Conservation (phyloP, 768 basidiomycete genomes). For the Termitomyces sp. region DNA sequence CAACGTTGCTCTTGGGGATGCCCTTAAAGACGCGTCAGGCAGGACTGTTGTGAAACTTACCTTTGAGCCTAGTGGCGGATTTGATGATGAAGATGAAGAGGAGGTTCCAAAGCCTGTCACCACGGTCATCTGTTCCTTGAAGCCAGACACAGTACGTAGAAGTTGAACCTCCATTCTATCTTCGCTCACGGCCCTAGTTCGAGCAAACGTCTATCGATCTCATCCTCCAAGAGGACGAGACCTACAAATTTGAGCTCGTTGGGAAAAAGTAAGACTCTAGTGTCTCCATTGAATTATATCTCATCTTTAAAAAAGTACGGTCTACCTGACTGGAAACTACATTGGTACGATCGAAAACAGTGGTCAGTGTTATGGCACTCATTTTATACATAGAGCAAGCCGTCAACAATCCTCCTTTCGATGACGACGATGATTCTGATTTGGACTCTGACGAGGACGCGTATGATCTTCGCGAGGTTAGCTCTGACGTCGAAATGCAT, state of each 20-base stretch:
- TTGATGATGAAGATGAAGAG: constrained; percentile 41
- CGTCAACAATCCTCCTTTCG: constrained; percentile 46
- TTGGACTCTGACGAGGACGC: constrained; percentile 42
- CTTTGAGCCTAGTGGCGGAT: constrained; percentile 37
- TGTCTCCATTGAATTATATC: not conserved
- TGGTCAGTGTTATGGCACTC: not conserved
- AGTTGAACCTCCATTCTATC: not conserved
- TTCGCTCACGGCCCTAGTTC: constrained; percentile 40
- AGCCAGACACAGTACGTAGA: constrained; percentile 68
- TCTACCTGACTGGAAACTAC: constrained; percentile 84
- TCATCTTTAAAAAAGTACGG: constrained; percentile 37
- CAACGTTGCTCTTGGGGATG: constrained; percentile 77
- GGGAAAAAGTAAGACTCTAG: constrained; percentile 71
- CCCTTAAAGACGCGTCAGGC: constrained; percentile 55
- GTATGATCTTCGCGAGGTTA: constrained; percentile 69
- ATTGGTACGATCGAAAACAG: constrained; percentile 46
- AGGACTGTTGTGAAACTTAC: constrained; percentile 68
- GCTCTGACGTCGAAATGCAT: constrained; percentile 80
- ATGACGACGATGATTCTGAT: constrained; percentile 37
- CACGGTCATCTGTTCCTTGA: constrained; percentile 75
- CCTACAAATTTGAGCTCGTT: constrained; percentile 63
- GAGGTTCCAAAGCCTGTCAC: constrained; percentile 31
- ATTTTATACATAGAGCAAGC: constrained; percentile 43
- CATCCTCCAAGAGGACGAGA: constrained; percentile 61
- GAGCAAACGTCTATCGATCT: constrained; percentile 75